Evolutionary conservation across 1,284 basidiomycete species (phyloP), one percentile per base, ranked within the genome.

Genomic region (Papiliotrema laurentii): DNA sequence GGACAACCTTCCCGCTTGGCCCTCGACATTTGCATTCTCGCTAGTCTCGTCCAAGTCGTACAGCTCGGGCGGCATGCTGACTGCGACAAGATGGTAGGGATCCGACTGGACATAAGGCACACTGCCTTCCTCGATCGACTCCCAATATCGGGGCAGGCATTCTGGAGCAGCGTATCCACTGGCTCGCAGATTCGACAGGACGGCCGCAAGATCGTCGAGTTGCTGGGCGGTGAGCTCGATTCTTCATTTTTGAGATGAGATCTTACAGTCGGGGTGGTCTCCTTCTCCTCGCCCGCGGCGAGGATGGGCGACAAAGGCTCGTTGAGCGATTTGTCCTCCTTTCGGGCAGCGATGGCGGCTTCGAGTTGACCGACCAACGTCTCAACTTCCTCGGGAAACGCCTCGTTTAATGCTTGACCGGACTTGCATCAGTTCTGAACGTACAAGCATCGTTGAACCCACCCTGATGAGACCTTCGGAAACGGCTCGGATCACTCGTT

Each of bases 391-490:
- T 63, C 64, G 16, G 64, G 56, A 45, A 51, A 61, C 0, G 49
- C 51, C 6, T 60, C 61, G 22, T 59, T 52, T 22, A 75, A 53
- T 4, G 53, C 51, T 25, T 58, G 50, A 16, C 67, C 67, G 22
- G 65, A 66, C 59, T 68, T 74, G 25, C 13, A 45, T 55, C 47
- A 60, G 55, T 33, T 54, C 47, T 18, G 13, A 40, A 34, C 1
- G 19, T 4, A 22, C 38, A 21, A 7, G 35, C 10, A 25, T 25
- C 34, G 26, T 13, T 49, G 10, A 33, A 72, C 81, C 56, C 58
- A 86, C 88, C 53, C 89, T 83, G 69, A 92, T 82, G 4, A 96
- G 76, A 9, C 88, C 89, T 68, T 96, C 90, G 6, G 83, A 86
- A 18, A 91, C 89, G 70, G 88, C 91, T 19, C 90, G 73, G 1